A percentile compares a stretch with the other conserved stretches of the same genome.
Evolutionary conservation across 495 filamentous ascomycete species (phyloP).

Genomic region (Rostrohypoxylon terebratum): DNA sequence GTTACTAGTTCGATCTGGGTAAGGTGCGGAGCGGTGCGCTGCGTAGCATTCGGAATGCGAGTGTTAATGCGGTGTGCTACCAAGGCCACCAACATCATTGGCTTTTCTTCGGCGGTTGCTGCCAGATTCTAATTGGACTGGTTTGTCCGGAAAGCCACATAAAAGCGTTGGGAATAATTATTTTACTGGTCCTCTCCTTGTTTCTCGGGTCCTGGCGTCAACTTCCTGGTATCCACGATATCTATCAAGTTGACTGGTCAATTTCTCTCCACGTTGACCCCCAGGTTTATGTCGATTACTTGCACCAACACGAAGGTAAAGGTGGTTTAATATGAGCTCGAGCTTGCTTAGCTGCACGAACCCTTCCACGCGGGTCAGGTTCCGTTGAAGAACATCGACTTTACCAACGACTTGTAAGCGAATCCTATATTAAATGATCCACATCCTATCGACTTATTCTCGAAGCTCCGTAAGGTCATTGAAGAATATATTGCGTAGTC

Average conservation of each 20-base stretch:
- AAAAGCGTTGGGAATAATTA: constrained; percentile 27
- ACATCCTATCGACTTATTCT: constrained; percentile 14
- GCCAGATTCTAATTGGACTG: constrained; percentile 44
- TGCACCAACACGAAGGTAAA: constrained; percentile 20
- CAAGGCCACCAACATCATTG: constrained; percentile 18
- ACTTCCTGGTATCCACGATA: not conserved
- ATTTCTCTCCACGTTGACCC: constrained; percentile 19
- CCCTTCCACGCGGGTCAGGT: constrained; percentile 1
- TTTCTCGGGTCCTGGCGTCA: constrained; percentile 21
- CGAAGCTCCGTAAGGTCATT: constrained; percentile 12
- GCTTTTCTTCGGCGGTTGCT: constrained; percentile 47
- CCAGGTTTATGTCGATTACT: not conserved
- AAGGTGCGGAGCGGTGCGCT: constrained; percentile 5
- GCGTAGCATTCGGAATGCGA: constrained; percentile 22
- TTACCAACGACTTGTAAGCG: constrained; percentile 5
- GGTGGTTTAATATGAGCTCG: constrained; percentile 20
- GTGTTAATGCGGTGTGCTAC: constrained; percentile 39
- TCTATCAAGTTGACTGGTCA: constrained; percentile 17
- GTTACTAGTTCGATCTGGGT: constrained; percentile 33
- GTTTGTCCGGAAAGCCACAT: constrained; percentile 41
- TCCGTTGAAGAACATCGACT: constrained; percentile 29
- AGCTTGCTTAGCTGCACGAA: constrained; percentile 6
- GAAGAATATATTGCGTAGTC: constrained; percentile 30
- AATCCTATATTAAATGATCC: not conserved
- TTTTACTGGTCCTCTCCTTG: not conserved